These are phyloP conservation scores for Xylaria sp. DNA, from an alignment of 495 filamentous ascomycete genomes.

Conservation along the genomic window DNA sequence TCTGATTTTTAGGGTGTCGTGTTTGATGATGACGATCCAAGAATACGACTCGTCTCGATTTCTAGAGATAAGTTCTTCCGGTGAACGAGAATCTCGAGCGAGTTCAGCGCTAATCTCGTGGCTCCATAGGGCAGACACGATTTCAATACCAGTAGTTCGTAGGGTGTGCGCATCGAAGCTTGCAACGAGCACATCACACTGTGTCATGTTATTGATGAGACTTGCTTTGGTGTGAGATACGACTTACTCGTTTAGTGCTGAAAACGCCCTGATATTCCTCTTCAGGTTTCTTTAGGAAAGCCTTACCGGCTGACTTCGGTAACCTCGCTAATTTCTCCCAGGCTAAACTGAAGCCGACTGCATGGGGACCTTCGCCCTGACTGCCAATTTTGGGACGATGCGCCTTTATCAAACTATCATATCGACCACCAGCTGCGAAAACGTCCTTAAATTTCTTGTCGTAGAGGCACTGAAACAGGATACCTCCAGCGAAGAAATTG, in stretches of 20 bases:
- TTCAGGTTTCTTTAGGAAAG: conserved; percentile 70
- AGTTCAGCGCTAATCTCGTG: conserved; percentile 91
- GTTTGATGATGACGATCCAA: conserved; percentile 88
- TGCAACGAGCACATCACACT: conserved; percentile 89
- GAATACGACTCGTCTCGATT: conserved; percentile 77
- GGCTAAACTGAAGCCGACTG: conserved; percentile 90
- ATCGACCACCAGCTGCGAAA: conserved; percentile 92
- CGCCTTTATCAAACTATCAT: conserved; percentile 82
- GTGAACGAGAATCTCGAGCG: conserved; percentile 72
- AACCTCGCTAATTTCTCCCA: conserved; percentile 81
- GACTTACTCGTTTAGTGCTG: conserved; percentile 66
- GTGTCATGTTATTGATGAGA: conserved; percentile 9
- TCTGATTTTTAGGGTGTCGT: conserved; percentile 79
- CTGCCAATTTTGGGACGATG: conserved; percentile 66
- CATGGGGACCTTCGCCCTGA: conserved; percentile 64
- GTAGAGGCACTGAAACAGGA: conserved; percentile 90
- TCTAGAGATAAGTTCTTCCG: conserved; percentile 77
- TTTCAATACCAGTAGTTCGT: conserved; percentile 74
- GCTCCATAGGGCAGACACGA: conserved; percentile 81
- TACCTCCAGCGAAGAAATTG: conserved; percentile 85
- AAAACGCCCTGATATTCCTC: conserved; percentile 65
- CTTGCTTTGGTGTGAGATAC: not conserved
- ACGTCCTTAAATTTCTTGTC: conserved; percentile 84
- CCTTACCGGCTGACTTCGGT: conserved; percentile 64
- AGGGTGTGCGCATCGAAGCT: conserved; percentile 82